phyloP scores from a whole-genome alignment of 2,329 filamentous ascomycete genomes.

The Alternaria postmessia region DNA sequence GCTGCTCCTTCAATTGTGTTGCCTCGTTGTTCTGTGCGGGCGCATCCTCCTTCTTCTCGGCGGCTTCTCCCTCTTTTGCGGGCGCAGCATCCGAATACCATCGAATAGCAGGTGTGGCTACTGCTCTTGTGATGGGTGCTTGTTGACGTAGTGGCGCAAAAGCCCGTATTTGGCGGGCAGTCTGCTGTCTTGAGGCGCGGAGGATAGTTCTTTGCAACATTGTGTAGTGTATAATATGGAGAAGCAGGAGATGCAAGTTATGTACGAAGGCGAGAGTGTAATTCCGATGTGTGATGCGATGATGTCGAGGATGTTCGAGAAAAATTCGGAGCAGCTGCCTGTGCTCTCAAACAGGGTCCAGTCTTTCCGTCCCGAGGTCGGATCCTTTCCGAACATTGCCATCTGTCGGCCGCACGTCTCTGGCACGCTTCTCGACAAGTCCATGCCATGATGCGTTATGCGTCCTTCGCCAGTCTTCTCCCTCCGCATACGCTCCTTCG shows the following conservation, averaged over 20 bases:
- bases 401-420: neutral
- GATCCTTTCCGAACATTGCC: slow-evolving; percentile 22
- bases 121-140: slow-evolving; percentile 40
- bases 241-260: neutral
- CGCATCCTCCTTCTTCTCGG: slow-evolving; percentile 58
- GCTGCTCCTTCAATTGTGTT: slow-evolving; percentile 65
- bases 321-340: slow-evolving; percentile 24
- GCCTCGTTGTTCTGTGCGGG: slow-evolving; percentile 33
- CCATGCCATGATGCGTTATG: slow-evolving; percentile 33
- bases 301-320: slow-evolving; percentile 31
- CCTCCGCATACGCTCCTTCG: slow-evolving; percentile 24
- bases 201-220: slow-evolving; percentile 63
- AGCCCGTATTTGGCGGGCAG: slow-evolving; percentile 52
- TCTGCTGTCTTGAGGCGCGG: slow-evolving; percentile 56
- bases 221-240: slow-evolving; percentile 29
- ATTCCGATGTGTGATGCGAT: slow-evolving; percentile 20
- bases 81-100: slow-evolving; percentile 60
- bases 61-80: slow-evolving; percentile 51
- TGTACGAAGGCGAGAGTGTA: slow-evolving; percentile 6
- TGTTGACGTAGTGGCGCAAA: slow-evolving; percentile 48
- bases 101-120: slow-evolving; percentile 44
- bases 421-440: slow-evolving; percentile 3
- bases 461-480: slow-evolving; percentile 27
- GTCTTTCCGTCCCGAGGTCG: slow-evolving; percentile 27
- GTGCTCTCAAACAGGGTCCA: slow-evolving; percentile 20